phyloP scores from a whole-genome alignment of 345 rosid species.

The Iberis pinnata region DNA sequence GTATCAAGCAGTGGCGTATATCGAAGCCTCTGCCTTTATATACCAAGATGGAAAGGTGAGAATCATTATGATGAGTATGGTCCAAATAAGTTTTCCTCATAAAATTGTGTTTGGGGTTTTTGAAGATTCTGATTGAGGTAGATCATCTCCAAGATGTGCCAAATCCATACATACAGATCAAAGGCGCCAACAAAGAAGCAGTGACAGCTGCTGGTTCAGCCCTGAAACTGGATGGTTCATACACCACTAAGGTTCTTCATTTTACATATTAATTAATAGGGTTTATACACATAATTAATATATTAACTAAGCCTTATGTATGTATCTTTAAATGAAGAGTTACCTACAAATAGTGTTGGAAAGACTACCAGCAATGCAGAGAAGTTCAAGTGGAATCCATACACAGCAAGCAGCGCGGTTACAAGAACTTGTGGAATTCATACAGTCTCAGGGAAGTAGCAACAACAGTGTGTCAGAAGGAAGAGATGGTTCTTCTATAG shows the following conservation, averaged over 20 bases:
- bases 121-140: conserved; percentile 82
- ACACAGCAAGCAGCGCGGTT: conserved; percentile 71
- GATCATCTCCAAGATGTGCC: conserved; percentile 85
- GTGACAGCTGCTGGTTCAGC: conserved; percentile 90
- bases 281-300: too few relatives aligned
- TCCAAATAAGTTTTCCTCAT: background rate
- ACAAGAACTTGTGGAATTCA: conserved; percentile 84
- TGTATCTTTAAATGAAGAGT: conserved; percentile 42
- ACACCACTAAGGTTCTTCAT: conserved; percentile 78
- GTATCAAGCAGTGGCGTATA: conserved; percentile 94
- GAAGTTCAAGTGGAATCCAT: conserved; percentile 71
- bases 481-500: conserved; percentile 61
- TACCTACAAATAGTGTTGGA: conserved; percentile 89
- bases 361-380: conserved; percentile 58
- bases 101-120: background rate
- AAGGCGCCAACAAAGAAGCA: conserved; percentile 91
- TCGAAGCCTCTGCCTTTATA: conserved; percentile 90
- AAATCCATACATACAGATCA: conserved; percentile 82
- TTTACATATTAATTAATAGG: background rate
- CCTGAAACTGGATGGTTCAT: conserved; percentile 81
- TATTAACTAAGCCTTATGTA: too few relatives aligned
- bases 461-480: conserved; percentile 62
- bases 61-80: background rate
- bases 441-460: conserved; percentile 83
- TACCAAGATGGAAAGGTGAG: conserved; percentile 94